Evolutionary conservation across 441 rosid genomes (phyloP).

Genomic region (Gossypium aridum): DNA sequence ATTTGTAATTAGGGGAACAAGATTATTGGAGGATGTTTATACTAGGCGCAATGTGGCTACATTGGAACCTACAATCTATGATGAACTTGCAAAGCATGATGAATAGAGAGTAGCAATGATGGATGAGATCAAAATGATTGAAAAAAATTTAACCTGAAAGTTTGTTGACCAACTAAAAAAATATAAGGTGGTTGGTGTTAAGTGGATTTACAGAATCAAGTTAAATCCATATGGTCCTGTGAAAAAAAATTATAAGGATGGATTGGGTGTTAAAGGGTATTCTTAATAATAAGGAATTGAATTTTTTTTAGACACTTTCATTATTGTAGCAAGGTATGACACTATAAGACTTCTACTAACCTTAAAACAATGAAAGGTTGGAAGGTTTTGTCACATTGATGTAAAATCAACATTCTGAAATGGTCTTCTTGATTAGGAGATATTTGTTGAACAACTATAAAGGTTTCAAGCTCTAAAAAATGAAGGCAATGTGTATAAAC

Average conservation of each 20-base stretch:
- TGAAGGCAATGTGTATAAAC: background rate
- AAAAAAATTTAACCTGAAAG: background rate
- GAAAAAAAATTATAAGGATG: background rate
- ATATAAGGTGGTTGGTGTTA: background rate
- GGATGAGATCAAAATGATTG: background rate
- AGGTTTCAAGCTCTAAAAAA: background rate
- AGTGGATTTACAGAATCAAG: background rate
- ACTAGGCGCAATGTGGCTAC: background rate
- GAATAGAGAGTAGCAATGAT: background rate
- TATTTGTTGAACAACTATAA: background rate
- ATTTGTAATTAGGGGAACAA: background rate
- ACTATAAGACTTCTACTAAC: background rate
- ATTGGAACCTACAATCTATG: background rate
- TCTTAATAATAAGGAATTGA: background rate
- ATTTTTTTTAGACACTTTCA: background rate
- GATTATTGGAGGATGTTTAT: background rate
- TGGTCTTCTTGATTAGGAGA: background rate
- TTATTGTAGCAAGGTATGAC: background rate
- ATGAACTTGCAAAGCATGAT: background rate
- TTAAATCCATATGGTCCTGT: background rate
- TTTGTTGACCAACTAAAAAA: background rate
- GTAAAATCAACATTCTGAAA: background rate
- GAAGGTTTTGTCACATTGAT: background rate
- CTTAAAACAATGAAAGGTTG: background rate
- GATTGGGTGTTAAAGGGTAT: background rate